Evolutionary conservation across 208 protist genomes (phyloP), one percentile per base, ranked within the genome.

Genomic region (Acanthamoeba sp.): DNA sequence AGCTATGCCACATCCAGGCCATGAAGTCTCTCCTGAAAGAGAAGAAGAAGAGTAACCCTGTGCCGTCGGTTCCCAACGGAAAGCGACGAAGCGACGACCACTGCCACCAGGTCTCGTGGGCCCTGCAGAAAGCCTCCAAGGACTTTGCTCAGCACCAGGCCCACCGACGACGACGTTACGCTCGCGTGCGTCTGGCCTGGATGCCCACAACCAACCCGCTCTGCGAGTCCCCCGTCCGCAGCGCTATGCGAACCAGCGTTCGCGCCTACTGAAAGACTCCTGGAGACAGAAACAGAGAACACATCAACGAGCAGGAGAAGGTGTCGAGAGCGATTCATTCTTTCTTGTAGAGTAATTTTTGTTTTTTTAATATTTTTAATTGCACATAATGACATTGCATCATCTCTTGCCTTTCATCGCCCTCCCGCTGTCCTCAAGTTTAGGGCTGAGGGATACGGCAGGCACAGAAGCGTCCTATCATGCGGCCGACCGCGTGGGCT

Each of bases 31-130:
- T 87, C n/a, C 78, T 62, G 78, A 22, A n/a, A 3, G 45, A 84
- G 73, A 84, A 87, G 45, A 55, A 87, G n/a, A 87, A 50, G 45
- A n/a, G 48, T 5, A 50, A 62, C 45, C 45, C 40, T 16, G 22
- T 48, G 69, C 32, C 32, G 0, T 34, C 69, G 0, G 14, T 29
- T 12, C 6, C 1, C n/a, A 50, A 87, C 78, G 1, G 40, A 10
- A 87, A 87, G 45, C 38, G 78, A 29, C 38, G 78, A 34, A 87
- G 78, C 29, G 45, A 87, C 48, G 78, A 87, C 48, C 78, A 87
- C 32, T 87, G 78, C 42, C 78, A 87, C 34, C 78, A 87, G 78
- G 78, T 87, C 14, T 55, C 78, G 78, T 87, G 78, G 78, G n/a
- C 45, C 14, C 45, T 87, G n/a, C 16, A 32, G 29, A 29, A 42